A percentile compares a stretch with the other conserved stretches of the same genome.
These are phyloP conservation scores for Linnemannia exigua DNA, from an alignment of 192 early-diverging fungal genomes.

Conservation along the genomic window DNA sequence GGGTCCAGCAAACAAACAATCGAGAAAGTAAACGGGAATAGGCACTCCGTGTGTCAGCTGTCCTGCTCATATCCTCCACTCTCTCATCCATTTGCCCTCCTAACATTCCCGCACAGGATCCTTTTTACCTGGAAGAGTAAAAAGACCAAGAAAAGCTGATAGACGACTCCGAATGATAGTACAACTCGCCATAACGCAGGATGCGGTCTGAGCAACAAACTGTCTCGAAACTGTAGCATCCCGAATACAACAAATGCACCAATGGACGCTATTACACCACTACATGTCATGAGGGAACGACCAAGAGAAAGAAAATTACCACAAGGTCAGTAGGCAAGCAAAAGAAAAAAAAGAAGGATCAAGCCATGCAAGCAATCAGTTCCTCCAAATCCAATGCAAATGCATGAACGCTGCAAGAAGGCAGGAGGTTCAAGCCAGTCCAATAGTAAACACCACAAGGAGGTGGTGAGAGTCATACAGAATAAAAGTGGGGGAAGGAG, in stretches of 20 bases:
- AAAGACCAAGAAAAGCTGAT: constrained; percentile 92
- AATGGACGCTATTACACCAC: constrained; percentile 64
- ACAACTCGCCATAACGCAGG: constrained; percentile 94
- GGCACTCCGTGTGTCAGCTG: background rate
- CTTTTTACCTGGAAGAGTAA: constrained; percentile 86
- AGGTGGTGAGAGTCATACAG: background rate
- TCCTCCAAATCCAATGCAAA: background rate
- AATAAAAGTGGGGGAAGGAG: background rate
- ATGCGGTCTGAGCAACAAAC: constrained; percentile 94
- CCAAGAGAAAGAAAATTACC: background rate
- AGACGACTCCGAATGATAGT: constrained; percentile 86
- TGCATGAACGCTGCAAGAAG: background rate
- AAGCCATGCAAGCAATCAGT: background rate
- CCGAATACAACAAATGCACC: constrained; percentile 85
- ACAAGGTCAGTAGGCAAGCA: background rate
- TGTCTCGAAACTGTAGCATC: constrained; percentile 93
- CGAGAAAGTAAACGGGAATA: background rate
- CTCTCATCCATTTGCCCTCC: background rate
- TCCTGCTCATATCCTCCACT: background rate
- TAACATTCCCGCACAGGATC: background rate
- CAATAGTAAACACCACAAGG: background rate
- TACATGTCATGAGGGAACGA: constrained; percentile 2
- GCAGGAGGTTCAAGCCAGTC: background rate
- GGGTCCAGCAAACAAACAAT: background rate
- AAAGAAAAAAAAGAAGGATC: background rate